phyloP scores from a whole-genome alignment of 192 early-diverging fungal species.

The Paraglomus brasilianum region DNA sequence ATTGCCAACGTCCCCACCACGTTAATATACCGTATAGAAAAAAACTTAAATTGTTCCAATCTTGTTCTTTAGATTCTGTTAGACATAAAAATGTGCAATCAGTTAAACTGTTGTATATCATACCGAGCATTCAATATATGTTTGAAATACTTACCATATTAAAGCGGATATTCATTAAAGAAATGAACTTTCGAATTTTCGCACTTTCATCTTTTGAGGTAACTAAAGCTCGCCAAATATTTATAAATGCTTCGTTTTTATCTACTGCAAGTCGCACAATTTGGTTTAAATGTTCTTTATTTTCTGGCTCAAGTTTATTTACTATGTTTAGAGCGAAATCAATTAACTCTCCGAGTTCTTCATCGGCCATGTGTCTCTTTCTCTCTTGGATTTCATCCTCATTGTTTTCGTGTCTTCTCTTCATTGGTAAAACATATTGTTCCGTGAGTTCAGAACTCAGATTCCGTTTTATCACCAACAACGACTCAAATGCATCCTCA shows the following conservation, averaged over 20 bases:
- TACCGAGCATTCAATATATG: constrained; percentile 26
- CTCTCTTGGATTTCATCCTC: constrained; percentile 14
- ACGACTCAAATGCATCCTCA: constrained; percentile 22
- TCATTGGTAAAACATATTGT: constrained; percentile 20
- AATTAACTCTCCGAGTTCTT: constrained; percentile 27
- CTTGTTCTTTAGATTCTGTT: constrained; percentile 28
- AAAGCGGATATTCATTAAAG: constrained; percentile 25
- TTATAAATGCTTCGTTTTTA: constrained; percentile 24
- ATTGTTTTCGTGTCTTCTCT: constrained; percentile 25
- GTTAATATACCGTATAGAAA: constrained; percentile 20
- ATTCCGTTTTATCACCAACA: constrained; percentile 14
- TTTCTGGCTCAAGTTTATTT: constrained; percentile 24
- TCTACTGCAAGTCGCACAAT: constrained; percentile 22
- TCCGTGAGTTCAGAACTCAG: constrained; percentile 21
- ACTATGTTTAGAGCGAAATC: constrained; percentile 23
- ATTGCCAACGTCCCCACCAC: constrained; percentile 20
- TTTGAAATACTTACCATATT: constrained; percentile 22
- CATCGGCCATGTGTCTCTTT: constrained; percentile 17
- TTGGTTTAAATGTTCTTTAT: constrained; percentile 25
- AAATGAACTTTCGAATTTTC: constrained; percentile 26
- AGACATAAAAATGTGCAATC: constrained; percentile 30
- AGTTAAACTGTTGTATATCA: constrained; percentile 29
- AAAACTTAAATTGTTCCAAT: constrained; percentile 26
- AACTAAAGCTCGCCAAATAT: constrained; percentile 26
- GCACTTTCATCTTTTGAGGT: constrained; percentile 18